phyloP scores from a whole-genome alignment of 192 early-diverging fungal species.

The Rhizoclosmatium globosum region DNA sequence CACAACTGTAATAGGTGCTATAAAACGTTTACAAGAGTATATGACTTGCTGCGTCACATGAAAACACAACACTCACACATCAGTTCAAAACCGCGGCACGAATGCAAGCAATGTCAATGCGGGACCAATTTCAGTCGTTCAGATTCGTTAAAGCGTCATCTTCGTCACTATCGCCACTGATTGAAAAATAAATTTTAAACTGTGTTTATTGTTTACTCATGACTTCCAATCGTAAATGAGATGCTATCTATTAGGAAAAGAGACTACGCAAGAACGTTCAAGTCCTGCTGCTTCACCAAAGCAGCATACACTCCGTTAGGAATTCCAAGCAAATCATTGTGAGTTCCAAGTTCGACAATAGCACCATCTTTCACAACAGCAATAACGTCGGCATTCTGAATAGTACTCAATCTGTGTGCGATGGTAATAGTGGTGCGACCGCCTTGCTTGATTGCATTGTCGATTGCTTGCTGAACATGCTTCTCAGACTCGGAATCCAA shows the following conservation, averaged over 20 bases:
- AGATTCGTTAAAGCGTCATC: too few species aligned
- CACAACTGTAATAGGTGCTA: too few species aligned
- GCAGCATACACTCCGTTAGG: constrained; percentile 32
- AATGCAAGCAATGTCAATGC: too few species aligned
- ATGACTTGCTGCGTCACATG: too few species aligned
- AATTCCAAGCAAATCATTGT: constrained; percentile 69
- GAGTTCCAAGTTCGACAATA: constrained; percentile 81
- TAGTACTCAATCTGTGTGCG: constrained; percentile 91
- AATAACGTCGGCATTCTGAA: constrained; percentile 86
- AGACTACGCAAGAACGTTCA: constrained; percentile 12
- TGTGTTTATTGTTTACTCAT: neutral
- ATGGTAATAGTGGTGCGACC: constrained; percentile 92
- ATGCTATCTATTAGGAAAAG: too few species aligned
- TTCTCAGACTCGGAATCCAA: constrained; percentile 64
- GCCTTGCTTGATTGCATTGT: constrained; percentile 48
- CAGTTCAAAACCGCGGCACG: too few species aligned
- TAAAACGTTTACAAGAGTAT: too few species aligned
- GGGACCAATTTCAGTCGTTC: too few species aligned
- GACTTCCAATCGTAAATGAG: neutral
- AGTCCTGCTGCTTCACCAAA: constrained; percentile 42
- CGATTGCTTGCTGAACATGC: constrained; percentile 59
- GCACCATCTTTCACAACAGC: constrained; percentile 67
- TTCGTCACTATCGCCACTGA: neutral
- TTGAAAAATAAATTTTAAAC: neutral
- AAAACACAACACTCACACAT: too few species aligned